Base-by-base conservation (phyloP, 768 basidiomycete genomes). In the Chlorophyllum brunneum region DNA sequence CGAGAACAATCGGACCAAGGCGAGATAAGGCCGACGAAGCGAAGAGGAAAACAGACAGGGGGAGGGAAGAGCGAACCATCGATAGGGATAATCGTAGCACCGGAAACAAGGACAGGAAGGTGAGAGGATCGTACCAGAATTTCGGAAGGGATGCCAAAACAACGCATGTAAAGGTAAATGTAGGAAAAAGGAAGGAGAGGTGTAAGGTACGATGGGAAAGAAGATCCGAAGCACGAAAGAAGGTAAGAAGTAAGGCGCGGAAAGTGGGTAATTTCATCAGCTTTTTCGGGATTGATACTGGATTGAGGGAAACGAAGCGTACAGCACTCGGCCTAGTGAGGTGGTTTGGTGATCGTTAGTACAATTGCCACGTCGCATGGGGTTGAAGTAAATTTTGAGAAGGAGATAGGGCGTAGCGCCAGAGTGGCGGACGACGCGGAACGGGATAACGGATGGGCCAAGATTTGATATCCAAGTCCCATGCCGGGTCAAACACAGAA, bases 261-360 rank as follows among this genome's bases (percentile, higher is more conserved):
- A 43, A 39, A 40, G 36, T 31, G 54, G 22, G 23, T 13, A 37
- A 23, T 10, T n/a, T 36, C 36, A 41, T 51, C 26, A 46, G 44
- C 42, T 22, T 39, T 31, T 55, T 22, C 36, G 31, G 47, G n/a
- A 27, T 44, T 24, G 45, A 31, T 43, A 51, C 16, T 40, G 10
- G 26, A 13, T 31, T n/a, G 27, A 43, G 31, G n/a, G 42, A 59
- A 24, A 33, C 39, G 4, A 39, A 61, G 57, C 62, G 54, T 58
- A 69, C 65, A 66, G 60, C 65, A 67, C 58, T 68, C 63, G 24
- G 49, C 63, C 68, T 69, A 47, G 39, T 30, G 41, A 49, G 20
- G 20, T 40, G 27, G 30, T 34, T 27, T 15, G 30, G 26, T 16
- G 24, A 20, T 24, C 5, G 24, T 49, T 37, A 48, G 33, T 22